phyloP scores from a whole-genome alignment of 108 stramenopile species.

The Chaetoceros muelleri region DNA sequence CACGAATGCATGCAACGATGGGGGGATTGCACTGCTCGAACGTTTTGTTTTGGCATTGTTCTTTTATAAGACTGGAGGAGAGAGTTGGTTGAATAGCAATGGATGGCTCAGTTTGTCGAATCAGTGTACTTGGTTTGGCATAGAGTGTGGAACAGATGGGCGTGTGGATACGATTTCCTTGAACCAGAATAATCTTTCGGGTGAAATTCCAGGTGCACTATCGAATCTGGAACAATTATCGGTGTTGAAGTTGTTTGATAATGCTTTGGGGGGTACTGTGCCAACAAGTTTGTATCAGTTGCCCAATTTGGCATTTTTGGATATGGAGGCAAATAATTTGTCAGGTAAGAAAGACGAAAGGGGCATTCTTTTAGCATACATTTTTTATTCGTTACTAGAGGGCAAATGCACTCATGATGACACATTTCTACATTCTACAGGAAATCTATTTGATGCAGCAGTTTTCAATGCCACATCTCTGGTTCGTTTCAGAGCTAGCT shows the following conservation, averaged over 20 bases:
- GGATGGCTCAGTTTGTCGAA: slow-evolving; percentile 23
- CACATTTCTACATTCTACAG: neutral
- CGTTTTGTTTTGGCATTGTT: slow-evolving; percentile 32
- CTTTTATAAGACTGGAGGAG: slow-evolving; percentile 25
- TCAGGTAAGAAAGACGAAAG: neutral
- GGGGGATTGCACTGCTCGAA: slow-evolving; percentile 1
- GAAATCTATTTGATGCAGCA: neutral
- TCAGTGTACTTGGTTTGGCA: slow-evolving; percentile 26
- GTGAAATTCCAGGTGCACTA: neutral
- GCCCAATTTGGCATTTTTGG: neutral
- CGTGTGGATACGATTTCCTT: neutral
- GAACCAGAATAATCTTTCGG: neutral
- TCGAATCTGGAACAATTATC: neutral
- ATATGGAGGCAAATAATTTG: neutral
- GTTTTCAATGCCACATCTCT: neutral
- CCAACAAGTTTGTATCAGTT: neutral
- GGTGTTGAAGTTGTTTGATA: neutral
- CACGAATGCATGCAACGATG: neutral
- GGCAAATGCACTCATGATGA: neutral
- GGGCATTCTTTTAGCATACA: neutral
- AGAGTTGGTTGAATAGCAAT: slow-evolving; percentile 21
- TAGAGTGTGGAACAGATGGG: neutral
- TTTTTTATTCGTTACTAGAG: neutral
- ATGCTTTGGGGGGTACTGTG: neutral
- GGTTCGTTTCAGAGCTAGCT: neutral